phyloP scores from a whole-genome alignment of 306 rosid species.

The Quercus parvula region DNA sequence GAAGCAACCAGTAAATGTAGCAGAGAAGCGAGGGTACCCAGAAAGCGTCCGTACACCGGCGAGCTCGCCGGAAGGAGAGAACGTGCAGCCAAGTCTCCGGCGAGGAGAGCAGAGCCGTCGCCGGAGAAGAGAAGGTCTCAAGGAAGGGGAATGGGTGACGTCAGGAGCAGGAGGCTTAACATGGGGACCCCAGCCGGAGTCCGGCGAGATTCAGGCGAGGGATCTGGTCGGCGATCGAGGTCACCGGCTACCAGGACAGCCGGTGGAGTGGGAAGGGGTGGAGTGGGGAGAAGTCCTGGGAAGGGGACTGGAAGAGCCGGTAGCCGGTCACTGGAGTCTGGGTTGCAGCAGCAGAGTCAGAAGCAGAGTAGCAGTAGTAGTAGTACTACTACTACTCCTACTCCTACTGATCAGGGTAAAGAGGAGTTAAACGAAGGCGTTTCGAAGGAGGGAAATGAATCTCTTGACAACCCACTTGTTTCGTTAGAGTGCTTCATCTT shows the following conservation, averaged over 20 bases:
- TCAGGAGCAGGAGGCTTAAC: conserved; percentile 35
- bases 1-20: conserved; percentile 66
- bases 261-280: conserved; percentile 30
- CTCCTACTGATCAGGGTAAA: background rate
- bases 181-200: conserved; percentile 21
- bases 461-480: conserved; percentile 68
- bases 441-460: conserved; percentile 35
- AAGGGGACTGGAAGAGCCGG: conserved; percentile 30
- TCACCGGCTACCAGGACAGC: conserved; percentile 53
- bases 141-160: conserved; percentile 36
- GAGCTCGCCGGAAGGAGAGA: conserved; percentile 35
- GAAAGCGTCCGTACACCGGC: conserved; percentile 51
- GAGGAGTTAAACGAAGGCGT: conserved; percentile 32
- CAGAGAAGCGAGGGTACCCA: conserved; percentile 33
- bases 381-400: too few relatives aligned
- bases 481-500: conserved; percentile 93
- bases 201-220: conserved; percentile 40
- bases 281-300: conserved; percentile 28
- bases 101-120: conserved; percentile 31
- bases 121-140: conserved; percentile 42
- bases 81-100: conserved; percentile 34
- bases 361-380: background rate
- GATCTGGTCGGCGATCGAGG: conserved; percentile 43
- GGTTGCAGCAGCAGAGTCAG: conserved; percentile 5
- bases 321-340: conserved; percentile 15